A percentile compares a stretch with the other conserved stretches of the same genome.
Conservation (phyloP, 139 green algal species). For the Gonium pectorale region DNA sequence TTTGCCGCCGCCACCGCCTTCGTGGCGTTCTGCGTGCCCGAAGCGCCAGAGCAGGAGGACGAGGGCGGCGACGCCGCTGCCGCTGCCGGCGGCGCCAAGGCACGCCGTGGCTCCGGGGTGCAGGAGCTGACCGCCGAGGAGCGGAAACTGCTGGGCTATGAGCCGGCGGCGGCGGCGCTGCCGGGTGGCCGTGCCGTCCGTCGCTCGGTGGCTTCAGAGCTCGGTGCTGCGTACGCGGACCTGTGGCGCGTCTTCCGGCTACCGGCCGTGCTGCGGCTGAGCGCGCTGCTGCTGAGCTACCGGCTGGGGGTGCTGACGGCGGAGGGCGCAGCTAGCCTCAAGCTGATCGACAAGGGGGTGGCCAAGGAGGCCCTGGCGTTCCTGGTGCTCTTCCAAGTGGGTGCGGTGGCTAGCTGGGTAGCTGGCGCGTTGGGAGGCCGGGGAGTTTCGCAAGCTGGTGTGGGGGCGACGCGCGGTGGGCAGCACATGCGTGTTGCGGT, state of each 20-base stretch:
- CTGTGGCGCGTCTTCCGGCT: slow-evolving; percentile 73
- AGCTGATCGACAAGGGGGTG: slow-evolving; percentile 93
- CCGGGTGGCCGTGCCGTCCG: background rate
- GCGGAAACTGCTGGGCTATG: background rate
- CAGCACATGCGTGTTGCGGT: no score
- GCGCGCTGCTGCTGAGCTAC: slow-evolving; percentile 78
- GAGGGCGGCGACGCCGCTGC: background rate
- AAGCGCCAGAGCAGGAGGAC: background rate
- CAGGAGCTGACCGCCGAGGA: slow-evolving; percentile 33
- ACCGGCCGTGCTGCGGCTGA: slow-evolving; percentile 77
- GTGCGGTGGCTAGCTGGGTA: background rate
- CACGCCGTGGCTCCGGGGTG: no score
- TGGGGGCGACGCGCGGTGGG: no score
- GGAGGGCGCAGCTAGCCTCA: slow-evolving; percentile 81
- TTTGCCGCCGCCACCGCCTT: slow-evolving; percentile 78
- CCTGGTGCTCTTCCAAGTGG: slow-evolving; percentile 83
- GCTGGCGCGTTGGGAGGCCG: no score
- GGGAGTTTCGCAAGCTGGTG: no score
- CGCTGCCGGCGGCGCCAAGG: no score
- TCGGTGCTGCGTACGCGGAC: slow-evolving; percentile 57
- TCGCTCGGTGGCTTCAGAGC: slow-evolving; percentile 28
- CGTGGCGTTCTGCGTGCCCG: slow-evolving; percentile 69
- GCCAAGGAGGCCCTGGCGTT: slow-evolving; percentile 85
- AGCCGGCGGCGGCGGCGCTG: background rate
- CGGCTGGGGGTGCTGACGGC: slow-evolving; percentile 81